These are phyloP conservation scores for Epichloe typhina DNA, from an alignment of 2,329 filamentous ascomycete genomes.

Conservation along the genomic window DNA sequence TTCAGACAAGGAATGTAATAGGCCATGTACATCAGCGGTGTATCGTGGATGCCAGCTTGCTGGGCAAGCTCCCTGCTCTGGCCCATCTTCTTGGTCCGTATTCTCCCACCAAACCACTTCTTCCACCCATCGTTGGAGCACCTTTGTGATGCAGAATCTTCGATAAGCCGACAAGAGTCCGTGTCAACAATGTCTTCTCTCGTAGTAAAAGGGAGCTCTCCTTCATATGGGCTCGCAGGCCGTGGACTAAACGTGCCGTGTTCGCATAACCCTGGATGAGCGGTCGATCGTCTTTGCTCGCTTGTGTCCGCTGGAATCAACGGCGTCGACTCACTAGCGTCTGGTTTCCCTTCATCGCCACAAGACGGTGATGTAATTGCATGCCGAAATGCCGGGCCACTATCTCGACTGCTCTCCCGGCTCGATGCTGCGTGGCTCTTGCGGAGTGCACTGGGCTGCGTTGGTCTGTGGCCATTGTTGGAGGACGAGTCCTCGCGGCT, in stretches of 20 bases:
- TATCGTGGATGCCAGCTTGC: slow-evolving; percentile 60
- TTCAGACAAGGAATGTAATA: slow-evolving; percentile 89
- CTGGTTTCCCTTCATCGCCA: slow-evolving; percentile 9
- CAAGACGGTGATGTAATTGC: slow-evolving; percentile 3
- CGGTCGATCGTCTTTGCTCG: slow-evolving; percentile 8
- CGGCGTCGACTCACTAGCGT: slow-evolving; percentile 35
- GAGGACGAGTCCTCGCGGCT: slow-evolving; percentile 16
- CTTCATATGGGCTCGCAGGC: slow-evolving; percentile 34
- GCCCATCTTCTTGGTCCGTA: slow-evolving; percentile 54
- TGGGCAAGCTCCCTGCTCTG: slow-evolving; percentile 60
- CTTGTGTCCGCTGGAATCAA: slow-evolving; percentile 24
- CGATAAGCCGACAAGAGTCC: slow-evolving; percentile 21
- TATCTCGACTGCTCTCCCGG: slow-evolving; percentile 9
- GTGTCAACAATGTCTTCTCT: slow-evolving; percentile 21
- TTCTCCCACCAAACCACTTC: slow-evolving; percentile 34
- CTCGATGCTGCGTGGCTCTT: slow-evolving; percentile 27
- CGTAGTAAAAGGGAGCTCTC: slow-evolving; percentile 19
- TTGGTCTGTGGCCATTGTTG: slow-evolving; percentile 24
- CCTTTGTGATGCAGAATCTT: slow-evolving; percentile 25
- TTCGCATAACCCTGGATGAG: slow-evolving; percentile 38
- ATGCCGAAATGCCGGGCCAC: slow-evolving; percentile 6
- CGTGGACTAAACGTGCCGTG: slow-evolving; percentile 69
- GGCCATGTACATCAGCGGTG: slow-evolving; percentile 68
- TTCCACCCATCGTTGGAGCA: slow-evolving; percentile 32
- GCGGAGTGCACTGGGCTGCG: slow-evolving; percentile 32